Evolutionary conservation across 495 filamentous ascomycete genomes (phyloP).

Genomic region (Gamarada debralockiae): DNA sequence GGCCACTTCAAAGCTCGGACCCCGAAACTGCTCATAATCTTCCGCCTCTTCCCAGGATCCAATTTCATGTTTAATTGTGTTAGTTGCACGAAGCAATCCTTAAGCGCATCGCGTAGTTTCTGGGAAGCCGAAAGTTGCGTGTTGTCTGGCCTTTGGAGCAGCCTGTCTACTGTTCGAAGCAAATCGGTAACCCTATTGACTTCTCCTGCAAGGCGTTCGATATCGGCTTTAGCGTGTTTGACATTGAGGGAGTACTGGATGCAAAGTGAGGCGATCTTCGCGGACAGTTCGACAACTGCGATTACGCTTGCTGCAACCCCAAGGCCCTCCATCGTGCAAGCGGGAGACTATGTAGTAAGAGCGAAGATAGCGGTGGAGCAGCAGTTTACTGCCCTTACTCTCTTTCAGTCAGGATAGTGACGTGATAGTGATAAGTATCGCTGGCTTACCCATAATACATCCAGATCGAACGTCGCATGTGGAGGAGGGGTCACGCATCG

Average conservation of each 20-base stretch:
- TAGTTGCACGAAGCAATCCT: constrained; percentile 29
- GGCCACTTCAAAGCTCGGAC: constrained; percentile 39
- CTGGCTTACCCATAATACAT: neutral
- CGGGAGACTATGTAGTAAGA: neutral
- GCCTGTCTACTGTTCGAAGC: constrained; percentile 3
- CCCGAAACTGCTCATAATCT: constrained; percentile 28
- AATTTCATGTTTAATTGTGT: constrained; percentile 29
- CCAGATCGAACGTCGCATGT: constrained; percentile 2
- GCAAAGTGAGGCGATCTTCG: constrained; percentile 28
- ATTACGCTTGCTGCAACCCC: constrained; percentile 31
- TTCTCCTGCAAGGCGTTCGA: constrained; percentile 26
- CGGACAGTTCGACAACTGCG: constrained; percentile 32
- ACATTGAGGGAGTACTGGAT: constrained; percentile 26
- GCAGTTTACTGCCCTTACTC: neutral
- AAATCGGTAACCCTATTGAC: constrained; percentile 12
- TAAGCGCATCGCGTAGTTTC: constrained; percentile 15
- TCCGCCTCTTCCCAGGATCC: constrained; percentile 24
- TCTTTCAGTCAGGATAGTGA: constrained; percentile 1
- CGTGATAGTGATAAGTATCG: neutral
- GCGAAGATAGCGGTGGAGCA: constrained; percentile 7
- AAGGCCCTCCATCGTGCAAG: constrained; percentile 23
- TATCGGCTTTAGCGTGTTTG: constrained; percentile 34
- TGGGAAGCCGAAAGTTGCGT: constrained; percentile 5
- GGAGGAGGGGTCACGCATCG: too few species aligned
- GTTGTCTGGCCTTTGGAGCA: constrained; percentile 8